Evolutionary conservation across 2,329 filamentous ascomycete species (phyloP), one percentile per base, ranked within the genome.

Genomic region (Bipolaris victoriae): DNA sequence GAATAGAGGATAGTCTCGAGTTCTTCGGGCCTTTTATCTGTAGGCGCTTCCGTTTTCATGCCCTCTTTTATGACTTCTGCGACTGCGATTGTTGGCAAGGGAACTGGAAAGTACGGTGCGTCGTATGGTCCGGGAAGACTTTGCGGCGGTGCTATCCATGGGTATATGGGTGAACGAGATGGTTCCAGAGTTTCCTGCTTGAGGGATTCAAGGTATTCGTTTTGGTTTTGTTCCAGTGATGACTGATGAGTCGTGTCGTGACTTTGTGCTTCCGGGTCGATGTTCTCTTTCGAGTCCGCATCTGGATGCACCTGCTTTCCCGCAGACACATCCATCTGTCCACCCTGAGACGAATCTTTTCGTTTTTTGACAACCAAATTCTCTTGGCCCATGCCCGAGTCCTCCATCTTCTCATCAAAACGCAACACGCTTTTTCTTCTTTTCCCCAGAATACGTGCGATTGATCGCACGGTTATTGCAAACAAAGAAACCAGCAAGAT

Each of bases 61-160:
- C 59, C 1, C 65, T 66, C 37, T 68, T 33, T 13, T 54, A 40
- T 54, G 47, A 16, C 63, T 18, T 54, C 13, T 31, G 49, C 43
- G 24, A 41, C 13, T 36, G 20, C 63, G 18, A 74, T 54, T 0
- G 68, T 74, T 7, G 73, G 72, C 11, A 66, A 52, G 41, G 72
- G 72, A 16, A 71, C 60, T 47, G 74, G 74, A 51, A 71, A 76
- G 44, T 74, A 69, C 15, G 67, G 69, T 29, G 72, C 67, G 58
- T 75, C 71, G 46, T 75, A 75, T 26, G 74, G 74, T 22, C 73
- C 73, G 45, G 74, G 74, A 11, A 76, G 58, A 43, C 55, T 56
- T 61, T 71, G 65, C 20, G 73, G 73, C 13, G 71, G 69, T 22
- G 61, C 57, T 16, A 58, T 66, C 74, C 74, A 76, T 33, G 74